Base-by-base conservation (phyloP, 2,329 filamentous ascomycete genomes). In the Elsinoe batatas region DNA sequence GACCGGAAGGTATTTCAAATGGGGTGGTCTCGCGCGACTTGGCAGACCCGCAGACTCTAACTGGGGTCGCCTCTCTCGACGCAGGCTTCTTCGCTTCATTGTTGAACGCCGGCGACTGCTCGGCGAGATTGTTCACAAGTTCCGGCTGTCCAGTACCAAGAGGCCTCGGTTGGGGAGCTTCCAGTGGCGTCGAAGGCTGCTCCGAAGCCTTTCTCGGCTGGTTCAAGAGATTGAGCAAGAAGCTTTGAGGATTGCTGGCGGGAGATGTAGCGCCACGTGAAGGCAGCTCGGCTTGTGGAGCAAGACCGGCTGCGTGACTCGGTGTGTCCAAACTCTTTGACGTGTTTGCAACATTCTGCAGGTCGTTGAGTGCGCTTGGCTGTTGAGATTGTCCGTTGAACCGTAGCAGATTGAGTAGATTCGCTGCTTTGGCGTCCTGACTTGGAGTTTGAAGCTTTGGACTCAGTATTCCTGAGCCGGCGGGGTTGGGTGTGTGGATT, bases 191-290 rank as follows among this genome's bases (percentile, higher is more conserved):
- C 15, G 59, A 54, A 35, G 56, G 33, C 33, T 63, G 65, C 3
- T 53, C 60, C 12, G 70, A 58, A 1, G 60, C 54, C 30, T 62
- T 69, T 61, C 72, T 90, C 53, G 87, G 83, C 49, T 86, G 84
- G 65, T 90, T 93, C 60, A 98, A 79, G 57, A 97, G 77, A 63
- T 88, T 86, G 59, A 97, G 81, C 47, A 98, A 77, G 66, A 93
- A 87, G 60, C 91, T 84, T 69, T 94, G 87, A 3, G 90, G 88
- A 68, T 89, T 85, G 46, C 82, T 78, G 46, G 68, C 60, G 36
- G 68, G 61, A 15, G 62, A 61, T 12, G 65, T 61, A 36, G 65
- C 47, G 33, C 32, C 18, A 8, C 33, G 32, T 17, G 33, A 30
- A 20, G 47, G 10, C 47, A 18, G 11, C 17, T 11, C 20, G 33